Base-by-base conservation (phyloP, 176 grass and related monocot species). In the Cenchrus fungigraminus region DNA sequence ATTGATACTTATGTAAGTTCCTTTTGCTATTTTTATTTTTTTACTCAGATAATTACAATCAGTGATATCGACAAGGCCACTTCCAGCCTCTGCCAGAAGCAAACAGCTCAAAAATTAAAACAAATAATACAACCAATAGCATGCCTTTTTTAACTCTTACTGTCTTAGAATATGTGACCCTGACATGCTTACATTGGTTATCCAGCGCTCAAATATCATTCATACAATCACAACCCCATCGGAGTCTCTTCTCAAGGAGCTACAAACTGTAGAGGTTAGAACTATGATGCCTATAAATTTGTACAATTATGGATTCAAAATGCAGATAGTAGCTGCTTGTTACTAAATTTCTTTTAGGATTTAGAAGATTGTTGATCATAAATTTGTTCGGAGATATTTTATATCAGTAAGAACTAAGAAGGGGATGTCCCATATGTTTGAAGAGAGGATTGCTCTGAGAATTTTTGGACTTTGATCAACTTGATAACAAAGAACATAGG, bases 191-290 rank as follows among this genome's bases (percentile, higher is more conserved):
- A 51, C 56, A 76, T 60, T 82, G 65, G 13, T 74, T 76, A 82
- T 85, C 20, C 88, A 98, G 96, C 89, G 96, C 49, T 77, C 79
- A 50, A 88, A 95, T 85, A 89, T 95, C 72, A 82, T 95, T 59
- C 87, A 98, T 59, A 98, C 91, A 80, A 98, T 98, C 65, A 92
- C 89, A 54, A 95, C 82, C 65, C 93, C 96, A 20, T 98, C 93
- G 2, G 96, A 93, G 72, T 95, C 96, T 89, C 96, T 98, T 92
- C 96, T 98, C 77, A 98, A 93, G 87, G 96, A 98, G 75, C 89
- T 98, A 76, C 91, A 98, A 70, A 98, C 73, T 66, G 91, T 98
- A 60, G 96, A 98, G 96, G 95, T 98, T 76, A 79, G 73, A 47
- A 71, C 63, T 69, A 57, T 75, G 6, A 43, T 91, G 13, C 71